phyloP scores from a whole-genome alignment of 2,329 filamentous ascomycete genomes.

The Colletotrichum aenigma region DNA sequence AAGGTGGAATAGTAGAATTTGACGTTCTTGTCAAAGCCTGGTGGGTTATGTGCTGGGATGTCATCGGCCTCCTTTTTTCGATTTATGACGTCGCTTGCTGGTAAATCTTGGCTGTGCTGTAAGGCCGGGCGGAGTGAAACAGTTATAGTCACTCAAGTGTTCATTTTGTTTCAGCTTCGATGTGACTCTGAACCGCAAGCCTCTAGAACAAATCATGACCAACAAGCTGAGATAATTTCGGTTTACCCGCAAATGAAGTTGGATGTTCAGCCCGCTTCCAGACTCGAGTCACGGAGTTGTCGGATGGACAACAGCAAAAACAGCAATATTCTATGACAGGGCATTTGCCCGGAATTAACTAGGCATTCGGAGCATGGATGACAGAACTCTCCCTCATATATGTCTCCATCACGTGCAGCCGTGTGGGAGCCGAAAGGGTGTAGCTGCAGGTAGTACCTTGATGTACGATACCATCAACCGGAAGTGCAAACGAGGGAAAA shows the following conservation, averaged over 20 bases:
- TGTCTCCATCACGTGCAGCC: neutral
- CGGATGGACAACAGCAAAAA: neutral
- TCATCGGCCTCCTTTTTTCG: neutral
- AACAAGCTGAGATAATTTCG: neutral
- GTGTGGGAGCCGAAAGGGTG: neutral
- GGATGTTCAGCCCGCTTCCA: neutral
- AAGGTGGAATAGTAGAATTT: neutral
- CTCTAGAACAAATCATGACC: neutral
- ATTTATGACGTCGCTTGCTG: neutral
- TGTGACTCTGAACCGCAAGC: neutral
- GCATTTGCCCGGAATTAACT: neutral
- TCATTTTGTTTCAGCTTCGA: constrained; percentile 21
- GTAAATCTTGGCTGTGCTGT: neutral
- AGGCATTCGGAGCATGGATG: neutral
- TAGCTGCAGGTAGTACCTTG: neutral
- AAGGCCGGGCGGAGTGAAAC: too few species aligned
- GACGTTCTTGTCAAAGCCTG: neutral
- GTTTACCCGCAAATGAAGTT: neutral
- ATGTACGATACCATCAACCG: neutral
- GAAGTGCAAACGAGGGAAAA: neutral
- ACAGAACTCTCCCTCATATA: neutral
- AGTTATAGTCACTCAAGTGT: constrained; percentile 32
- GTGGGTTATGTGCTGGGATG: neutral
- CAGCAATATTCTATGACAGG: neutral
- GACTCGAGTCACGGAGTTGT: neutral